Evolutionary conservation across 495 filamentous ascomycete species (phyloP), one percentile per base, ranked within the genome.

Genomic region (Aspergillus bridgeri): DNA sequence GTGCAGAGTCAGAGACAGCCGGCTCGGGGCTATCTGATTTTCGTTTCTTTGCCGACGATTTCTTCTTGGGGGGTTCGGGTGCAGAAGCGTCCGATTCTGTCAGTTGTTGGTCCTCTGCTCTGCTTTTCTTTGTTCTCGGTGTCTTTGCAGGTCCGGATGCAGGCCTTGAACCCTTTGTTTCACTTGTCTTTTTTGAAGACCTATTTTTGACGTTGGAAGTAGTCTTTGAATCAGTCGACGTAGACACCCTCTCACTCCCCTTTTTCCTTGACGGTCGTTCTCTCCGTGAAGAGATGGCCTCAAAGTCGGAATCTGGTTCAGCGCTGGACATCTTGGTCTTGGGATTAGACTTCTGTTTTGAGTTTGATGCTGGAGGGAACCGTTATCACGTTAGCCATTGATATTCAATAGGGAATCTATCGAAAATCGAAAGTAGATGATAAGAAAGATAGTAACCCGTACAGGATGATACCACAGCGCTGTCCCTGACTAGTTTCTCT

Each of bases 401-500:
- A 15, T 13, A 38, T 15, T 15, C 3, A 38, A 15, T 2, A 15
- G 33, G 6, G 17, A 38, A 8, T 38, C 17, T 13, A 38, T 38
- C 9, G 17, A 0, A 13, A 15, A 38, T 8, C 8, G 13, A 38
- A 15, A 38, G 33, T 38, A 38, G 33, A 38, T 38, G 33, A 38
- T 4, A 11, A 15, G 3, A 38, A 38, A 15, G 17, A 38, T 13
- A 15, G 17, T 15, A 38, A 38, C 17, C 33, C 33, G 3, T 38
- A 38, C 33, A 38, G 33, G 11, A 38, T 38, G 33, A 15, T 3
- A 11, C 1, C 33, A 38, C 7, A 15, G 33, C 33, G 33, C 17
- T 15, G 53, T 54, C 18, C 57, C 54, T 48, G 61, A 72, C 42
- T 38, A 61, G 63, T 3, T 69, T 53, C 62, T 79, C 71, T 2